Base-by-base conservation (phyloP, 2,329 filamentous ascomycete genomes). In the Calonectria multiphialidica region DNA sequence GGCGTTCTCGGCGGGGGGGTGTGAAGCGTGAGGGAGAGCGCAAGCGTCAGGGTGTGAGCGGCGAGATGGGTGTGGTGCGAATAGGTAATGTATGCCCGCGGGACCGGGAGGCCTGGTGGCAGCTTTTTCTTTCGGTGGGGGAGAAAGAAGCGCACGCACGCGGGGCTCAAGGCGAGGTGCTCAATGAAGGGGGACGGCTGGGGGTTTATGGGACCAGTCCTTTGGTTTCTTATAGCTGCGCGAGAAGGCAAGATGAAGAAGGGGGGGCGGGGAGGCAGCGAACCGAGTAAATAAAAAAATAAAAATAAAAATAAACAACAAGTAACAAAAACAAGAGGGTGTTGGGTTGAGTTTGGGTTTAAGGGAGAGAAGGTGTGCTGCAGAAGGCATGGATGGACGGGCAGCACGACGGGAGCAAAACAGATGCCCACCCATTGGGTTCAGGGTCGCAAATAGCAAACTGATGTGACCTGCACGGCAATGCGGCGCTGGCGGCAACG, bases 1-100 rank as follows among this genome's bases (percentile, higher is more conserved):
- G 77, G 77, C 77, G 77, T 76, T 78, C 69, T 79, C 76, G 77
- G 77, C 74, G 76, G 74, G 74, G 71, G 69, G 61, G 67, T 70
- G 76, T 68, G 71, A 68, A 61, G 61, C 59, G 65, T 49, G 68
- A 74, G 59, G 68, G 66, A 16, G 59, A 70, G 66, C 23, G 64
- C 49, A 53, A 35, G 35, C 33, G 44, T 50, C 37, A 70, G 65
- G 61, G 62, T 65, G 70, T 62, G 66, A 37, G 65, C 53, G 49
- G 21, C 49, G 53, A 57, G 44, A 66, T n/a, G 49, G 49, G 64
- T 55, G 67, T 62, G 49, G 63, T 61, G 40, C 61, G 35, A 66
- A 66, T 65, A 70, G 49, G 49, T 45, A n/a, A 5, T 47, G 45
- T 72, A 66, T 65, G 71, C 71, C 70, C 72, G 75, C 68, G 62